Conservation (phyloP, 2,329 filamentous ascomycete species). For the Elsinoe necatrix region DNA sequence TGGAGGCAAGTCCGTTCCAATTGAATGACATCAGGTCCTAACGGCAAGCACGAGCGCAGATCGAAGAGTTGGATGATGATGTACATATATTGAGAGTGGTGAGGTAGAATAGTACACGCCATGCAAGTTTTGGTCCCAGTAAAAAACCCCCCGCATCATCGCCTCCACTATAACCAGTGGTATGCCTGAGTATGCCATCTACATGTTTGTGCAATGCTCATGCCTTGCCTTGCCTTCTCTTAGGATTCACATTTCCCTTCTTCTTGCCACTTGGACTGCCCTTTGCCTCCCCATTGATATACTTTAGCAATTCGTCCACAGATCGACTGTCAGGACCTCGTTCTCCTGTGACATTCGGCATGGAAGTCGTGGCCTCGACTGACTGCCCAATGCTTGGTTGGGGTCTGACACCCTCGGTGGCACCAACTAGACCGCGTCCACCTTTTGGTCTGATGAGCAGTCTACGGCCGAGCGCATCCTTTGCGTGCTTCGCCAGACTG, state of each 20-base stretch:
- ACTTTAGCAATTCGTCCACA: constrained; percentile 88
- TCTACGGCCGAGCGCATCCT: constrained; percentile 64
- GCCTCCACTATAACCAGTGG: not conserved
- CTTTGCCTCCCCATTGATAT: constrained; percentile 66
- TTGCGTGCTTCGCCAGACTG: constrained; percentile 84
- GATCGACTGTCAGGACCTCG: constrained; percentile 50
- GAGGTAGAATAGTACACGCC: not conserved
- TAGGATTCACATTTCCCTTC: constrained; percentile 39
- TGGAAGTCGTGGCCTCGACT: not conserved
- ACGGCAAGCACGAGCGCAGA: too few species aligned
- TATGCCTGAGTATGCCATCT: not conserved
- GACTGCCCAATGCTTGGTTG: constrained; percentile 56
- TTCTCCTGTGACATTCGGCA: constrained; percentile 15
- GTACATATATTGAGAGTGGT: not conserved
- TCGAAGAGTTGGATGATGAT: not conserved
- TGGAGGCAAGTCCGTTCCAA: too few species aligned
- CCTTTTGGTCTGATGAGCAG: constrained; percentile 28
- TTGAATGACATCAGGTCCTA: too few species aligned
- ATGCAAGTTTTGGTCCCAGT: not conserved
- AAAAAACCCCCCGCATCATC: not conserved
- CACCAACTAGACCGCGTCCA: constrained; percentile 29
- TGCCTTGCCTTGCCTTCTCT: constrained; percentile 24
- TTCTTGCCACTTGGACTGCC: constrained; percentile 35
- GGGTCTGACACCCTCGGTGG: constrained; percentile 50
- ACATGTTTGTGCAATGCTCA: constrained; percentile 3